Conservation (phyloP, 805 yeast genomes). For the Yarrowia hollandica region DNA sequence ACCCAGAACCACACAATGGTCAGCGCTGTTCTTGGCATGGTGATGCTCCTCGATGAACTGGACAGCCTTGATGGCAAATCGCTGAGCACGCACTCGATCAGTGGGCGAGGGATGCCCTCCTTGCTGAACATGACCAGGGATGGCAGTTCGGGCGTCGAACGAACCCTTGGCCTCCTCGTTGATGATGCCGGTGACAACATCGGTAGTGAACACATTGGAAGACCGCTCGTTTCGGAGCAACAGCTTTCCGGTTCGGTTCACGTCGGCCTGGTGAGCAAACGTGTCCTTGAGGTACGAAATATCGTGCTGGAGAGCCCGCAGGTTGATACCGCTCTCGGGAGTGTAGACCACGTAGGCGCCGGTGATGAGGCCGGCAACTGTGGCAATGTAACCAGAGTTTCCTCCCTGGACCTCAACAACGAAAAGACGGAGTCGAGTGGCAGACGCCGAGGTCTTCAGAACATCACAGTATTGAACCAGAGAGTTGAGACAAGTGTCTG, state of each 20-base stretch:
- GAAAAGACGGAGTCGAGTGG: constrained; percentile 90
- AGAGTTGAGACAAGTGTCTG: constrained; percentile 92
- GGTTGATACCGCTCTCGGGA: constrained; percentile 78
- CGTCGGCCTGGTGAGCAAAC: constrained; percentile 73
- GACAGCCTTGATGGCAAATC: constrained; percentile 87
- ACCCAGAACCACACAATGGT: constrained; percentile 69
- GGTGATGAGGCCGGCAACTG: constrained; percentile 76
- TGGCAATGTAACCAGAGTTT: constrained; percentile 89
- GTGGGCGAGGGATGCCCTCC: constrained; percentile 94
- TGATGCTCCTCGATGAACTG: constrained; percentile 73
- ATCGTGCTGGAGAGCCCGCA: constrained; percentile 72
- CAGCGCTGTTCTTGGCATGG: constrained; percentile 8
- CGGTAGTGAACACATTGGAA: constrained; percentile 77
- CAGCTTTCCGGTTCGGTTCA: constrained; percentile 80
- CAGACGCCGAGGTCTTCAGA: constrained; percentile 90
- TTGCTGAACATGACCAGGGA: constrained; percentile 98
- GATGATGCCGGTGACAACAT: constrained; percentile 78
- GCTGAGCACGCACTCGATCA: constrained; percentile 85
- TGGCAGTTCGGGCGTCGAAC: constrained; percentile 90
- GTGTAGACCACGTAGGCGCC: constrained; percentile 92
- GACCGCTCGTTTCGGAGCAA: constrained; percentile 82
- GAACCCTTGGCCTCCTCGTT: constrained; percentile 71
- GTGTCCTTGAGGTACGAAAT: constrained; percentile 65
- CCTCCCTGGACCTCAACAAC: constrained; percentile 99
- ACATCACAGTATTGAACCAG: constrained; percentile 92